These are phyloP conservation scores for Staphylotrichum longicolle DNA, from an alignment of 495 filamentous ascomycete species.

Conservation along the genomic window DNA sequence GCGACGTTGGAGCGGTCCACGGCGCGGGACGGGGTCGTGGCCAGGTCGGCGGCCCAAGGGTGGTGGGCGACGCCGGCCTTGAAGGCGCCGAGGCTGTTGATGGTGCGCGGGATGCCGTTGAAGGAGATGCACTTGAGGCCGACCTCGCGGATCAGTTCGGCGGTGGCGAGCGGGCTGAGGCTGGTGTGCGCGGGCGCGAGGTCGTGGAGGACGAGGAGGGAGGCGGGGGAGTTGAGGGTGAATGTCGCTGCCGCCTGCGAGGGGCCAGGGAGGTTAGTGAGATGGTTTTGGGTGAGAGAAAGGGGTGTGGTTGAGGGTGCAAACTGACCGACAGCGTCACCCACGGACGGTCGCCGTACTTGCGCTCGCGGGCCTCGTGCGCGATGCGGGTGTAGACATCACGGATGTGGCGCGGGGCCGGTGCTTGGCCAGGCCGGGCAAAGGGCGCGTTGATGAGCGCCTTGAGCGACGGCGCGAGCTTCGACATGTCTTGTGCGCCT, in stretches of 20 bases:
- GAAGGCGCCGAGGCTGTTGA: constrained; percentile 74
- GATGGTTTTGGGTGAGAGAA: not conserved
- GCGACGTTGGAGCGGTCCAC: constrained; percentile 50
- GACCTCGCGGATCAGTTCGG: constrained; percentile 75
- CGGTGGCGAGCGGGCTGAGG: constrained; percentile 50
- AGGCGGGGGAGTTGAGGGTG: constrained; percentile 40
- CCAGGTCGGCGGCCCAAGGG: constrained; percentile 47
- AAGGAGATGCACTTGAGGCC: constrained; percentile 81
- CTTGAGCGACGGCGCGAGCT: constrained; percentile 65
- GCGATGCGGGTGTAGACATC: constrained; percentile 60
- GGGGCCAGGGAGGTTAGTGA: not conserved
- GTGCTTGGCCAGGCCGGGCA: constrained; percentile 63
- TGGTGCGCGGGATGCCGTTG: constrained; percentile 79
- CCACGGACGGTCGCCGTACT: constrained; percentile 61
- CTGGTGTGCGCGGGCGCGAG: constrained; percentile 42
- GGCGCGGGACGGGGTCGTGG: constrained; percentile 50
- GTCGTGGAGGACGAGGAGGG: constrained; percentile 42
- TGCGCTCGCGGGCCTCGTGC: constrained; percentile 49
- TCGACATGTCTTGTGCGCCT: constrained; percentile 56
- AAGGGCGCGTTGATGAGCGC: constrained; percentile 66
- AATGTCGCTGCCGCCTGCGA: constrained; percentile 37
- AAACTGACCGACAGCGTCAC: constrained; percentile 58
- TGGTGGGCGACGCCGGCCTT: constrained; percentile 48
- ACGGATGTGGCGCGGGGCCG: constrained; percentile 58
- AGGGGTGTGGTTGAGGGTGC: not conserved